Evolutionary conservation across 768 basidiomycete genomes (phyloP), one percentile per base, ranked within the genome.

Genomic region (Phylloporus arenicola): DNA sequence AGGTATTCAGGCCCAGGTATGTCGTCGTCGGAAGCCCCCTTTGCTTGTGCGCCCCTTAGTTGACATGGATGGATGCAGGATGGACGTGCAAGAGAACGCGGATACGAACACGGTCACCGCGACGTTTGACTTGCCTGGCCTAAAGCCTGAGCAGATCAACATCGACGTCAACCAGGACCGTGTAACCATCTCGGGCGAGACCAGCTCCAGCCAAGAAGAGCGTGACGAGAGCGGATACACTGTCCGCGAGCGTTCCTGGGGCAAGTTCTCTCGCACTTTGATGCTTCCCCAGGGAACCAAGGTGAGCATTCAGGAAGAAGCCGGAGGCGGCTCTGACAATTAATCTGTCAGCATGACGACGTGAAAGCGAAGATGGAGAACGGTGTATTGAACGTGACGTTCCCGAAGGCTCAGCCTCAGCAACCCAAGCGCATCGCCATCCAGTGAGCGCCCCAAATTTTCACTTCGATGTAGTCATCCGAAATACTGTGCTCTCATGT

Each of bases 91-190:
- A 57, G 80, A 82, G 56, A 67, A 79, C 50, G 41, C 57, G 1
- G 70, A 75, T 19, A 65, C 62, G 20, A 79, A 80, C 57, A 58
- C 68, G 33, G 75, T 83, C 34, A 78, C 76, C 0, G 81, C 81
- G 37, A 63, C 70, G 7, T 80, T 83, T 58, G 82, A 84, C 55
- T 65, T 84, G 7, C 81, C 83, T 0, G 81, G 81, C 17, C 25
- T 82, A 34, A 66, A 67, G 48, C 74, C 76, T 29, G 75, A 80
- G 41, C 65, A 81, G 51, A 68, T 83, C 43, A 63, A 65, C 43
- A 74, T 84, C 55, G 80, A 82, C 48, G 57, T 80, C 8, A 72
- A 75, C 51, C 71, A 76, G 52, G 74, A 75, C 51, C 65, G 71
- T 2, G 74, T 84, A 44, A 75, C 64, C 40, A 60, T 84, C 43